Evolutionary conservation across 2,329 filamentous ascomycete species (phyloP).

Genomic region (Sarocladium oryzae): DNA sequence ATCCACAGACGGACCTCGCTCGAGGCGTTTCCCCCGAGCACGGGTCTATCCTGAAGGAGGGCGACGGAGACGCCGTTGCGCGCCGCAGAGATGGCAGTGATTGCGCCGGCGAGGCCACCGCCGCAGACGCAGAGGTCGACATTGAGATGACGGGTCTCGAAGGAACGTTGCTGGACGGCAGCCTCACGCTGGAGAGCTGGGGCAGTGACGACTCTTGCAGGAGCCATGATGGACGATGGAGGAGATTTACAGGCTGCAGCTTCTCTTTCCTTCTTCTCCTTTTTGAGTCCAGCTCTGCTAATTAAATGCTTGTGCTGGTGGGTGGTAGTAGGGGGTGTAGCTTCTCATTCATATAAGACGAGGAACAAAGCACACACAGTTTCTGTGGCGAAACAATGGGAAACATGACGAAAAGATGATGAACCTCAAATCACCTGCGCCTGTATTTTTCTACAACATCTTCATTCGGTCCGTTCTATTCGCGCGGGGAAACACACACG

Average conservation of each 20-base stretch:
- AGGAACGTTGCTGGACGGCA: conserved; percentile 15
- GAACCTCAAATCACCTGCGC: neutral
- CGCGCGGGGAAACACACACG: neutral
- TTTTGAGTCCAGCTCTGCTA: too few species aligned
- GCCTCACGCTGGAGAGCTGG: conserved; percentile 15
- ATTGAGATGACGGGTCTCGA: conserved; percentile 12
- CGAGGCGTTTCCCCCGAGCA: conserved; percentile 19
- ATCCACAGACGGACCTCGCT: conserved; percentile 20
- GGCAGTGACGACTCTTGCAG: conserved; percentile 15
- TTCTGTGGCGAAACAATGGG: neutral
- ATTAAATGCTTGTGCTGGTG: too few species aligned
- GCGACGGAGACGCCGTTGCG: conserved; percentile 16
- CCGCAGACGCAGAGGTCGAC: conserved; percentile 24
- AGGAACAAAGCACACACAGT: neutral
- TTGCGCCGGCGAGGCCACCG: conserved; percentile 17
- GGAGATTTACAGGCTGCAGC: neutral
- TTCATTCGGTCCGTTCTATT: neutral
- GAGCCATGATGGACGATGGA: conserved; percentile 15
- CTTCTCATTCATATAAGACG: too few species aligned
- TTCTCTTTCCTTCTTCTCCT: neutral
- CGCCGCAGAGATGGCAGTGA: conserved; percentile 18
- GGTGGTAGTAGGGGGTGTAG: too few species aligned
- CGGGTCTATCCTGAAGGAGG: conserved; percentile 18
- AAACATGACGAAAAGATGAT: neutral
- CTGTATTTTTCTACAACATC: too few species aligned